Base-by-base conservation (phyloP, 2,329 filamentous ascomycete genomes). In the Coniochaeta hoffmannii region DNA sequence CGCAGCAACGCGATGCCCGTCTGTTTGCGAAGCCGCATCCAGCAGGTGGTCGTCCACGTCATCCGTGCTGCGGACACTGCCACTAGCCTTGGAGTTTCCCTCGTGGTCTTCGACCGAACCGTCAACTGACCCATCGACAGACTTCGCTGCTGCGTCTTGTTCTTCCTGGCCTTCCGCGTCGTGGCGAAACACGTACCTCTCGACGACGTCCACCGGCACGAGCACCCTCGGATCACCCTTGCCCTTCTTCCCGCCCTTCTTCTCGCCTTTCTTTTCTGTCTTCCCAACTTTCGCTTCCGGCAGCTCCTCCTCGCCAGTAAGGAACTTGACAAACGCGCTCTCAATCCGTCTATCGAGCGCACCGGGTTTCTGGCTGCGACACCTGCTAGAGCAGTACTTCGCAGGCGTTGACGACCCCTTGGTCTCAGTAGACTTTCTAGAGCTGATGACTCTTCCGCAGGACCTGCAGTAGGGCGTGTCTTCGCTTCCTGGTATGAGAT, bases 361-460 rank as follows among this genome's bases (percentile, higher is more conserved):
- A 2, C 81, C 14, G 75, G 77, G 77, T 61, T 82, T 83, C 35
- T 72, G 72, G 32, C 71, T 71, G 19, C 79, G 71, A 60, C 81
- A 85, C 35, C 76, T 69, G 49, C 75, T 69, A 0, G 81, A 85
- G 68, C 82, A 85, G 69, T 83, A 85, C 58, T 81, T 83, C 31
- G 74, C 56, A 15, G 53, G 41, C 65, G 60, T 61, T n/a, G 28
- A 19, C 30, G 26, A 26, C 15, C 28, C 32, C 14, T 26, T 11
- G 14, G 49, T 31, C 28, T 51, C 49, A 15, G 15, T 15, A 2
- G 67, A 61, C 49, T 63, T 67, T 28, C 68, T 64, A 7, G 62
- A 65, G 59, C 76, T 74, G 36, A 83, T 82, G 2, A 81, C 73
- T 38, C 81, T 72, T 1, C 82, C 81, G 60, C 81, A 85, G 12